Percentiles rank a stretch among this genome's conserved stretches.
phyloP scores from a whole-genome alignment of 2,329 filamentous ascomycete genomes.

The Chaetomium sp. region DNA sequence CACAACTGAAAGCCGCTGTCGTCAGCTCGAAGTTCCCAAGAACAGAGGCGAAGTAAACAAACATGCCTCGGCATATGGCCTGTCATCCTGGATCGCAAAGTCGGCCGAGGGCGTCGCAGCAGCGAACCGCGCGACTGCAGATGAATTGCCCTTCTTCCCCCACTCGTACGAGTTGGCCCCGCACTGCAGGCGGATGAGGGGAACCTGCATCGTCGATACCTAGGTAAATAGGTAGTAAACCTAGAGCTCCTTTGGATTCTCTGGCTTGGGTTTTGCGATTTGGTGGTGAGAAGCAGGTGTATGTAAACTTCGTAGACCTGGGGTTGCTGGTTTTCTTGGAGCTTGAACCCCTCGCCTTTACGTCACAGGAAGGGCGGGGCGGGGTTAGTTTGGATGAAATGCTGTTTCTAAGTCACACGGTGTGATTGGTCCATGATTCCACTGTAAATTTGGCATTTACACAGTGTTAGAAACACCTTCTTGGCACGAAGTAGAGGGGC shows the following conservation, averaged over 20 bases:
- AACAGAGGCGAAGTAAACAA: conserved; percentile 21
- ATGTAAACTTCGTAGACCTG: background rate
- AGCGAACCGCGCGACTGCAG: conserved; percentile 86
- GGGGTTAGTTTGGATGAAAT: background rate
- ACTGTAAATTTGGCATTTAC: background rate
- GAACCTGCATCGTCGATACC: conserved; percentile 70
- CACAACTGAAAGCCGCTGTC: conserved; percentile 65
- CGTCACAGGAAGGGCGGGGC: conserved; percentile 4
- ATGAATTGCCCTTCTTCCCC: conserved; percentile 89
- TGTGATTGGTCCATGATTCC: background rate
- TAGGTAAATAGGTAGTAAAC: too few relatives aligned
- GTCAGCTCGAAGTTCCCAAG: background rate
- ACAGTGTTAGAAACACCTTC: background rate
- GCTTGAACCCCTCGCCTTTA: conserved; percentile 16
- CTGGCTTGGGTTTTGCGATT: background rate
- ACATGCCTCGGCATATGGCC: conserved; percentile 88
- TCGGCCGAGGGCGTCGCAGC: conserved; percentile 76
- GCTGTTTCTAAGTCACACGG: background rate
- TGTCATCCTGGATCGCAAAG: conserved; percentile 79
- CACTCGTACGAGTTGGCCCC: conserved; percentile 99
- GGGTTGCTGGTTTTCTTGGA: background rate
- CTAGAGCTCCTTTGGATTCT: background rate
- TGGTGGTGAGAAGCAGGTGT: background rate
- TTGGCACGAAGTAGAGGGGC: too few relatives aligned
- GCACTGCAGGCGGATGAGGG: conserved; percentile 81